Evolutionary conservation across 495 filamentous ascomycete species (phyloP), one percentile per base, ranked within the genome.

Genomic region (Ascodesmis nigricans): DNA sequence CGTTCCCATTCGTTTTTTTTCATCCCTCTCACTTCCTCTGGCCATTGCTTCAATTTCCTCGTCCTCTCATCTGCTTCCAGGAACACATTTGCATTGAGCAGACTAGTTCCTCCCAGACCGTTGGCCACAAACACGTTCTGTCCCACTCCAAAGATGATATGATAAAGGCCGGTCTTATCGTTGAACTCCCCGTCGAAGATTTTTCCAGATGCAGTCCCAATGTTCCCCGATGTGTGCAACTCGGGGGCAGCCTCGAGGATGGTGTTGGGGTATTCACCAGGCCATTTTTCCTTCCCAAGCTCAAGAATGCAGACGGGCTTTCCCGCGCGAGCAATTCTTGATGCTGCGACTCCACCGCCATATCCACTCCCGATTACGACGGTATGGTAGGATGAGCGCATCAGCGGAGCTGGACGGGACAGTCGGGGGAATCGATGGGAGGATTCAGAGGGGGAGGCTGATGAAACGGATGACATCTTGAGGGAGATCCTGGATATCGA

Each of bases 71-170:
- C 71, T 8, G 66, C 66, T 43, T 64, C 58, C 24, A 74, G 56
- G 31, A 72, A 75, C 4, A 76, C 67, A 49, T 75, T 75, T 2
- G 70, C 66, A 39, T 76, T 76, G 17, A 76, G 60, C 3, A 78
- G 53, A 43, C 64, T 71, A 13, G 68, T 69, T 13, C 67, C 71
- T 22, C 69, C 72, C 19, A 76, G 66, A 3, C 71, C 70, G 55
- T 74, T 74, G 26, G 61, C 64, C 29, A 72, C 63, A 38, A 76
- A 63, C 0, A 64, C 65, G 54, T 74, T 72, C 42, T 75, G 72
- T 14, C 70, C 67, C 31, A 69, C 63, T 3, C 72, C 70, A 16
- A 73, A 52, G 5, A 71, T 58, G 24, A 75, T 41, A 47, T 75
- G 69, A 46, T 66, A 76, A 43, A 76, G 57, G 20, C 65, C 65